phyloP scores from a whole-genome alignment of 306 rosid genomes.

The Cucurbita maxima region DNA sequence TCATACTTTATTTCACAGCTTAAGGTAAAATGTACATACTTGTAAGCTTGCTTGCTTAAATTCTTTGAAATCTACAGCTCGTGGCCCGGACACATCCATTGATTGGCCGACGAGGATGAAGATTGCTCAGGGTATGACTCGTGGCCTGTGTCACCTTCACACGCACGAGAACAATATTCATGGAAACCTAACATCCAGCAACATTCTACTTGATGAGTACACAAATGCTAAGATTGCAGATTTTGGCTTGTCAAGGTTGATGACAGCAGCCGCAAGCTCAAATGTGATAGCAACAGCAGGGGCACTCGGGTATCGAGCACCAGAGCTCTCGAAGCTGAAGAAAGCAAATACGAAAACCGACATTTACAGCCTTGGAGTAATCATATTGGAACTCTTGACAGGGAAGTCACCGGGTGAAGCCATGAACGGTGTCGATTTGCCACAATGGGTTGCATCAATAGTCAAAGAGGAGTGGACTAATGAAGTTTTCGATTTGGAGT shows the following conservation, averaged over 20 bases:
- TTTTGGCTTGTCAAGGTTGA: slow-evolving; percentile 63
- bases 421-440: slow-evolving; percentile 66
- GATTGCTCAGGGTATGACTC: slow-evolving; percentile 51
- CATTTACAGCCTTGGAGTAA: slow-evolving; percentile 65
- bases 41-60: background rate
- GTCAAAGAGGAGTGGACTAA: slow-evolving; percentile 83
- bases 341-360: slow-evolving; percentile 41
- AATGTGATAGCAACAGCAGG: slow-evolving; percentile 82
- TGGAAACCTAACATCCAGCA: slow-evolving; percentile 75
- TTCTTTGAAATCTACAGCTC: slow-evolving; percentile 31
- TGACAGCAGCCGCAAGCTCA: slow-evolving; percentile 67
- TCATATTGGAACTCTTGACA: slow-evolving; percentile 68
- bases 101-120: slow-evolving; percentile 87
- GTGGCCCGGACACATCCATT: slow-evolving; percentile 49
- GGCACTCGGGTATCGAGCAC: slow-evolving; percentile 69
- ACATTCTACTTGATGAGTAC: slow-evolving; percentile 51
- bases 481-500: slow-evolving; percentile 84
- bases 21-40: background rate
- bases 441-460: slow-evolving; percentile 85
- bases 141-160: slow-evolving; percentile 47
- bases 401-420: slow-evolving; percentile 80
- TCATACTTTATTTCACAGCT: background rate
- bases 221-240: slow-evolving; percentile 59
- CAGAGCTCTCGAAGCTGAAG: slow-evolving; percentile 73
- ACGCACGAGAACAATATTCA: slow-evolving; percentile 46